Conservation (phyloP, 257 asterid species). For the Oldenlandia corymbosa region DNA sequence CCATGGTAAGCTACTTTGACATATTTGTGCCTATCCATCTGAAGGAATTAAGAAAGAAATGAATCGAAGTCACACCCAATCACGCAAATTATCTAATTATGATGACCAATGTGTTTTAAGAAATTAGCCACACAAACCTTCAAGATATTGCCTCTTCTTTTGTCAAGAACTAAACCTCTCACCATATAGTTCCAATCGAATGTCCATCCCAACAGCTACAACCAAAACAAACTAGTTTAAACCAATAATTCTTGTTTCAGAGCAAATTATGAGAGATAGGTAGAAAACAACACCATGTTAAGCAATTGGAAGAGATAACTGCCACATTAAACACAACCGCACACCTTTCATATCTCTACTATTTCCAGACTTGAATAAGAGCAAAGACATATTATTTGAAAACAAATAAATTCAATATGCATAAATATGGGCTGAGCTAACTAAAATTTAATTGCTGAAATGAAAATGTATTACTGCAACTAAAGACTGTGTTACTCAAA, state of each 20-base stretch:
- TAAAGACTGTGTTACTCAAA: background rate
- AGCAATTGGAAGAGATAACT: background rate
- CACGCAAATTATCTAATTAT: background rate
- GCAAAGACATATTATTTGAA: background rate
- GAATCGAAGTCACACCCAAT: background rate
- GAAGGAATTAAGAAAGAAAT: slow-evolving; percentile 14
- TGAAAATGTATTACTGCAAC: background rate
- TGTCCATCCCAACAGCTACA: slow-evolving; percentile 76
- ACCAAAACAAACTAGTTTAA: slow-evolving; percentile 23
- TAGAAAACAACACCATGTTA: background rate
- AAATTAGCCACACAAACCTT: slow-evolving; percentile 48
- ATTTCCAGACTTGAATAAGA: background rate
- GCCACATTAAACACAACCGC: background rate
- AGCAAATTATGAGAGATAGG: background rate
- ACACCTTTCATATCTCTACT: background rate
- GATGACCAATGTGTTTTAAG: background rate
- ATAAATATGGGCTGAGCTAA: background rate
- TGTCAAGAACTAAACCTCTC: slow-evolving; percentile 96
- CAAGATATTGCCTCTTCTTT: slow-evolving; percentile 86
- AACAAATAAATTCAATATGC: no score
- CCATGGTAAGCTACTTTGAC: slow-evolving; percentile 99
- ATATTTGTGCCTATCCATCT: slow-evolving; percentile 98
- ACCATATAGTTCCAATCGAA: slow-evolving; percentile 97
- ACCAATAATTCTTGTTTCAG: slow-evolving; percentile 7
- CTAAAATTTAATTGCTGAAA: background rate